Evolutionary conservation across 345 rosid species (phyloP).

Genomic region (Lumnitzera racemosa): DNA sequence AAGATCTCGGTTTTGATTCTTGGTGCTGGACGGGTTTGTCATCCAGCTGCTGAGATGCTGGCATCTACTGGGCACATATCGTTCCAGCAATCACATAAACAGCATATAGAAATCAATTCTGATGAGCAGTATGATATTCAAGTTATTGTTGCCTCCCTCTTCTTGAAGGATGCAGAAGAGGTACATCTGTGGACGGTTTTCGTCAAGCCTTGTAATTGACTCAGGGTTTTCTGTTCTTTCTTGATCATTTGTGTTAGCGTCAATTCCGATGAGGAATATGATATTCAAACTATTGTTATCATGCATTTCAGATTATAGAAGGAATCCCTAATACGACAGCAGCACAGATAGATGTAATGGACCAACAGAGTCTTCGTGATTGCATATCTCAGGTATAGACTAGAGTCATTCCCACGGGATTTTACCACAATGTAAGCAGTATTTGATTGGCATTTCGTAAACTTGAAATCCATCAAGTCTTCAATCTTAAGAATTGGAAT

Average conservation of each 20-base stretch:
- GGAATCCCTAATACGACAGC: conserved; percentile 75
- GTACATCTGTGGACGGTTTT: conserved; percentile 20
- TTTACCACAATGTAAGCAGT: no score
- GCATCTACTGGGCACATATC: conserved; percentile 48
- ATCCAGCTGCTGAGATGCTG: conserved; percentile 70
- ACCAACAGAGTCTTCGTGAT: conserved; percentile 52
- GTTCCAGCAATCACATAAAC: conserved; percentile 35
- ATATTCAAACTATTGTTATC: not conserved
- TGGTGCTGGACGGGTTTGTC: conserved; percentile 95
- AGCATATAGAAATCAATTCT: conserved; percentile 25
- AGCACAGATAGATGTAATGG: conserved; percentile 64
- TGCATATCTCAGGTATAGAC: conserved; percentile 62
- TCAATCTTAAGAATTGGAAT: no score
- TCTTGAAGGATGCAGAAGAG: conserved; percentile 91
- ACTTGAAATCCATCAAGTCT: no score
- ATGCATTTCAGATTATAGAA: conserved; percentile 46
- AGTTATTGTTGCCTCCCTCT: conserved; percentile 81
- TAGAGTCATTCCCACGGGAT: not conserved
- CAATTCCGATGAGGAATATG: no score
- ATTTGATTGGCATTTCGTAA: no score
- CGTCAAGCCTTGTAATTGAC: not conserved
- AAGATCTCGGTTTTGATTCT: conserved; percentile 57
- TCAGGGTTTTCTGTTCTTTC: no score
- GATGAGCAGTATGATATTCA: conserved; percentile 42
- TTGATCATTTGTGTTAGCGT: no score